phyloP scores from a whole-genome alignment of 2,329 filamentous ascomycete species.

The Truncatella angustata region DNA sequence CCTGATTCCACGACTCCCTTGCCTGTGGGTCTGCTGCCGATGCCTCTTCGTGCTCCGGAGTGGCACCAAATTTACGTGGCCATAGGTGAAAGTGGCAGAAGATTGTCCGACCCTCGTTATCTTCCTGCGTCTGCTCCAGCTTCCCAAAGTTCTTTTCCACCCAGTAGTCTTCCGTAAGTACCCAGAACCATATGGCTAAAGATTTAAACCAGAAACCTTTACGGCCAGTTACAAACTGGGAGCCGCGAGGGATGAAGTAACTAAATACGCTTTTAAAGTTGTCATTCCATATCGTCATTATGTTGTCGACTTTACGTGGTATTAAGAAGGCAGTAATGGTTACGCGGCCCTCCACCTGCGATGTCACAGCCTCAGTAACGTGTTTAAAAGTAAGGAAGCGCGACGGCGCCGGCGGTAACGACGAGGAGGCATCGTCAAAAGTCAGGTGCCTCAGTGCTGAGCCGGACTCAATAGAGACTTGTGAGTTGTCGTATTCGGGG shows the following conservation, averaged over 20 bases:
- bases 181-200: not conserved
- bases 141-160: not conserved
- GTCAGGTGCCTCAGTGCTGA: not conserved
- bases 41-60: not conserved
- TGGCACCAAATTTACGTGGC: not conserved
- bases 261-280: not conserved
- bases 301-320: constrained; percentile 6
- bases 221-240: not conserved
- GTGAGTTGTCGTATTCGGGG: constrained; percentile 2
- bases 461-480: not conserved
- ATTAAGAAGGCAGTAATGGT: constrained; percentile 10
- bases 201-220: not conserved
- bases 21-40: not conserved
- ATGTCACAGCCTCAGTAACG: not conserved
- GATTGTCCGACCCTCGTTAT: not conserved
- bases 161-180: not conserved
- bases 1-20: not conserved
- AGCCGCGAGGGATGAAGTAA: not conserved
- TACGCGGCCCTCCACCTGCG: constrained; percentile 11
- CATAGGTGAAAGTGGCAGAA: not conserved
- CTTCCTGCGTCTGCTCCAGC: not conserved
- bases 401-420: not conserved
- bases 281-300: not conserved
- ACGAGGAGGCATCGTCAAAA: not conserved
- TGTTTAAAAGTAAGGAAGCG: constrained; percentile 1